Evolutionary conservation across 768 basidiomycete species (phyloP).

Genomic region (Agaricus blazei): DNA sequence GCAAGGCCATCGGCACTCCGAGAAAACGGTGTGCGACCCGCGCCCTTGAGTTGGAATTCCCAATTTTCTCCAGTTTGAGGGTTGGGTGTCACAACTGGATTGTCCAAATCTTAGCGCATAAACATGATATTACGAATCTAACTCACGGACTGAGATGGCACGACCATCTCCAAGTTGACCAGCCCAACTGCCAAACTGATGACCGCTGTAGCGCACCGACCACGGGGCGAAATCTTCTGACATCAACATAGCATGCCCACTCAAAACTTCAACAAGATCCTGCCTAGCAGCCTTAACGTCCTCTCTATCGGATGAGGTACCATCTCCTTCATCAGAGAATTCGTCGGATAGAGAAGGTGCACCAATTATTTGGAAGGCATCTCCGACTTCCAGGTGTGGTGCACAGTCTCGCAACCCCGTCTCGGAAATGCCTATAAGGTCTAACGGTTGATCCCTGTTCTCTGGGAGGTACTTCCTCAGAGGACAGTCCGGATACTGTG

Average conservation of each 20-base stretch:
- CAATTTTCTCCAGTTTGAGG: constrained; percentile 53
- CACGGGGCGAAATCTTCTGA: constrained; percentile 66
- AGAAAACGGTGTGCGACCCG: constrained; percentile 91
- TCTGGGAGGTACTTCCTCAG: constrained; percentile 46
- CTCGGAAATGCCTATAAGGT: constrained; percentile 71
- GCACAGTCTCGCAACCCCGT: constrained; percentile 69
- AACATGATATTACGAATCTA: background rate
- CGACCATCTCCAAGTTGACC: constrained; percentile 96
- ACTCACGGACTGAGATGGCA: constrained; percentile 74
- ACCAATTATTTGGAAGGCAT: constrained; percentile 68
- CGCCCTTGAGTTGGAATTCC: constrained; percentile 94
- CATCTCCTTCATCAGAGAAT: constrained; percentile 29
- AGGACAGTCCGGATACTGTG: constrained; percentile 21
- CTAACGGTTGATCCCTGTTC: constrained; percentile 45
- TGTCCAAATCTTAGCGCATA: constrained; percentile 1
- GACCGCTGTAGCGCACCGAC: constrained; percentile 88
- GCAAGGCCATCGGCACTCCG: constrained; percentile 92
- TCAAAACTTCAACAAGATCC: constrained; percentile 76
- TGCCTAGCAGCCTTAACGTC: constrained; percentile 46
- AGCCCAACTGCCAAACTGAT: constrained; percentile 87
- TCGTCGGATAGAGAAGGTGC: constrained; percentile 46
- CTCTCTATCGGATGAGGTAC: constrained; percentile 22
- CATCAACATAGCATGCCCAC: constrained; percentile 72
- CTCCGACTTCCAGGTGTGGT: constrained; percentile 84
- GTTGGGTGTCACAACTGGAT: constrained; percentile 72